Evolutionary conservation across 768 basidiomycete genomes (phyloP), one percentile per base, ranked within the genome.

Genomic region (Tricholoma sp.): DNA sequence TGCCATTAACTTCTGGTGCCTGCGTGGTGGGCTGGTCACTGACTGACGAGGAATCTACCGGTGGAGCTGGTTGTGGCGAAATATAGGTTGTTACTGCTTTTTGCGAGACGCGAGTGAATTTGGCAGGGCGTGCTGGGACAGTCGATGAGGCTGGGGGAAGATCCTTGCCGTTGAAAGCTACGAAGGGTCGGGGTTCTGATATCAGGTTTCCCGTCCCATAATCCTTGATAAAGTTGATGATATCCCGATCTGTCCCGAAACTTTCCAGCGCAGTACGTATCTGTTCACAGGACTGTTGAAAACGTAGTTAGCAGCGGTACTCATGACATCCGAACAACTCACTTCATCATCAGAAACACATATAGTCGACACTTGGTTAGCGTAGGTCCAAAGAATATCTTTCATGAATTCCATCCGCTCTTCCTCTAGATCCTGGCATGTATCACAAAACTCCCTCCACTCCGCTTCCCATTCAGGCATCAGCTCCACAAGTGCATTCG

Each of bases 301-400:
- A 44, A 55, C 17, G 47, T 52, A 36, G 59, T 20, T 54, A 45
- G 28, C 18, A 59, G 15, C n/a, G 47, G 31, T 7, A 17, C 28
- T 11, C 47, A 8, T 45, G 18, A 17, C 29, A 52, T 48, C 4
- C 57, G 4, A 53, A 18, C 34, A 62, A 49, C 52, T 37, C 54
- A 94, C 94, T 84, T 92, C 86, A 65, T 99, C 97, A 64, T 98
- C 96, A 31, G 84, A 79, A 11, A 99, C 95, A 63, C 96, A 98
- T n/a, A 96, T 84, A 6, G 87, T 91, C 13, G 95, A 97, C 18
- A 97, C 83, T 1, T 86, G 88, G 67, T 99, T 99, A 0, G 96
- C 95, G 68, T 93, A 98, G 5, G 85, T 80, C 96, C 97, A 99
- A 62, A 97, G 77, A 54, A 87, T 89, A 68, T 95, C 93, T 74